Evolutionary conservation across 352 stramenopile genomes (phyloP).

Genomic region (Pythium folliculosum): DNA sequence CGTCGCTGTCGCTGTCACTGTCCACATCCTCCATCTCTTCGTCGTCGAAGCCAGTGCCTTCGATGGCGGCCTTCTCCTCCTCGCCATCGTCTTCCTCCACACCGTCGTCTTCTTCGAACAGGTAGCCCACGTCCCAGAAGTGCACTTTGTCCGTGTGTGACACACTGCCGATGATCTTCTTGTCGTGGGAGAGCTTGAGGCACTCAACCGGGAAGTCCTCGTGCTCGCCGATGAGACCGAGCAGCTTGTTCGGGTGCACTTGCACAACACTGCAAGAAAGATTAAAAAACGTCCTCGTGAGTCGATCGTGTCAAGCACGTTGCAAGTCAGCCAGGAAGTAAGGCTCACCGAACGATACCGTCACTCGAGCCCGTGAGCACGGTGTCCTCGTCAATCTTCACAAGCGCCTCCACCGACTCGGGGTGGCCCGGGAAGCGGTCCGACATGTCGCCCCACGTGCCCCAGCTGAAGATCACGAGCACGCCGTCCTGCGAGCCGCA

Average conservation of each 20-base stretch:
- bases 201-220: constrained; percentile 96
- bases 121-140: constrained; percentile 94
- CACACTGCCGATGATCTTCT: constrained; percentile 91
- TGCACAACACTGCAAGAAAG: constrained; percentile 80
- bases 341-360: constrained; percentile 89
- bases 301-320: not conserved
- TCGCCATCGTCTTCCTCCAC: constrained; percentile 59
- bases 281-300: not conserved
- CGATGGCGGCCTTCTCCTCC: constrained; percentile 35
- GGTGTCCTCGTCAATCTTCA: constrained; percentile 97
- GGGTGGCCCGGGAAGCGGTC: constrained; percentile 96
- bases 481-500: constrained; percentile 95
- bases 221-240: constrained; percentile 95
- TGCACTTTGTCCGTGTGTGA: constrained; percentile 94
- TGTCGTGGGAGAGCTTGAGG: constrained; percentile 85
- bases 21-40: constrained; percentile 89
- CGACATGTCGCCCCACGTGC: constrained; percentile 95
- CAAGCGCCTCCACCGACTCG: constrained; percentile 92
- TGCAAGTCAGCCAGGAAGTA: not conserved
- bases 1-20: constrained; percentile 59
- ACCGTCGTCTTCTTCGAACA: constrained; percentile 92
- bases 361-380: constrained; percentile 96
- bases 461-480: constrained; percentile 95
- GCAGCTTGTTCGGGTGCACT: constrained; percentile 95
- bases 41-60: constrained; percentile 25